These are phyloP conservation scores for Psidium guajava DNA, from an alignment of 345 rosid species.

Conservation along the genomic window DNA sequence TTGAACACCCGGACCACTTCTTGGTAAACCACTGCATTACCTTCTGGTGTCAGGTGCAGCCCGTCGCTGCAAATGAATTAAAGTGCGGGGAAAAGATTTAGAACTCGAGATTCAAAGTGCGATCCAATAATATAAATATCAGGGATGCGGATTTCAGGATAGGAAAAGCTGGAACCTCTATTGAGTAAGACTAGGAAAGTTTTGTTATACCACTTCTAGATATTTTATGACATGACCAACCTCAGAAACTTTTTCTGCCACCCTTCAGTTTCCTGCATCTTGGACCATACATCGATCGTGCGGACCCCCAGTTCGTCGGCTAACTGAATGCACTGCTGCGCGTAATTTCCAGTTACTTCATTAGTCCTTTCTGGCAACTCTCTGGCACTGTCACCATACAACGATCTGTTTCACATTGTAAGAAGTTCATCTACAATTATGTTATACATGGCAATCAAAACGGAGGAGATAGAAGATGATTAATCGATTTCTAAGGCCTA, in stretches of 20 bases:
- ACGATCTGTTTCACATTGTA: slow-evolving; percentile 29
- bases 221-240: slow-evolving; percentile 16
- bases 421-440: neutral
- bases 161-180: neutral
- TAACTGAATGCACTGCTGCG: slow-evolving; percentile 51
- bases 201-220: neutral
- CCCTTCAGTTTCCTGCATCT: slow-evolving; percentile 71
- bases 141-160: neutral
- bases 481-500: neutral
- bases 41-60: slow-evolving; percentile 68
- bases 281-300: slow-evolving; percentile 69
- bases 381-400: slow-evolving; percentile 66
- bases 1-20: slow-evolving; percentile 45
- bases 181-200: neutral
- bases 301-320: slow-evolving; percentile 50
- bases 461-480: neutral
- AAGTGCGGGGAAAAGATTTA: neutral
- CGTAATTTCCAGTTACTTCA: slow-evolving; percentile 63
- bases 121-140: neutral
- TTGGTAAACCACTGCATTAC: slow-evolving; percentile 53
- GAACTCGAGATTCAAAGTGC: neutral
- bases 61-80: slow-evolving; percentile 53
- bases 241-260: slow-evolving; percentile 80
- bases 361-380: slow-evolving; percentile 67
- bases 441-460: neutral